phyloP scores from a whole-genome alignment of 306 rosid genomes.

The Trifolium subterraneum region DNA sequence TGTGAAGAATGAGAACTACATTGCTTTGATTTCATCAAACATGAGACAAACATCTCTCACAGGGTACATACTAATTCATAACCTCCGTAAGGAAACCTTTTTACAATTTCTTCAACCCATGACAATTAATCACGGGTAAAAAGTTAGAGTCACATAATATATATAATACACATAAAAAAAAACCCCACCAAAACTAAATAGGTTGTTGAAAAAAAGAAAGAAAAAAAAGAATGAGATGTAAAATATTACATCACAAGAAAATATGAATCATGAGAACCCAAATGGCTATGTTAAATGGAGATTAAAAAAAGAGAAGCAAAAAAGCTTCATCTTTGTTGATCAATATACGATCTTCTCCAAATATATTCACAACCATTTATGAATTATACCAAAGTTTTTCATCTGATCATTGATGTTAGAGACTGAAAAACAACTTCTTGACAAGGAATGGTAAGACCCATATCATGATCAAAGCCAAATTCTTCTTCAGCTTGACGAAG shows the following conservation, averaged over 20 bases:
- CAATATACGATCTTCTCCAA: conserved; percentile 45
- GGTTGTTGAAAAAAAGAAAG: conserved; percentile 34
- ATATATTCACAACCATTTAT: conserved; percentile 40
- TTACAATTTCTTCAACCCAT: conserved; percentile 64
- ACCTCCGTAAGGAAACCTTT: conserved; percentile 52
- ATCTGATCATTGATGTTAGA: conserved; percentile 75
- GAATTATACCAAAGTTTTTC: conserved; percentile 19
- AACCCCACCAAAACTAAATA: conserved; percentile 39
- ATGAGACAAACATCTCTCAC: conserved; percentile 56
- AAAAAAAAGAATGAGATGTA: background rate
- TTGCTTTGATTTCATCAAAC: conserved; percentile 39
- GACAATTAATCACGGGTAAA: conserved; percentile 44
- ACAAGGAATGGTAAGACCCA: conserved; percentile 96
- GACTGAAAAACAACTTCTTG: conserved; percentile 86
- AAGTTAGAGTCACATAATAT: conserved; percentile 58
- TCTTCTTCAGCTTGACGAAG: conserved; percentile 94
- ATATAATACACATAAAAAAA: conserved; percentile 32
- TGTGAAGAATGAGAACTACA: background rate
- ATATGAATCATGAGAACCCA: conserved; percentile 13
- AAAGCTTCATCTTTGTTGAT: conserved; percentile 67
- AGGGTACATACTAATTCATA: conserved; percentile 36
- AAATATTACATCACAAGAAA: conserved; percentile 38
- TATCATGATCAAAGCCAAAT: conserved; percentile 86
- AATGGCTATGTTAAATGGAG: conserved; percentile 62
- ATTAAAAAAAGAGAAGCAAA: conserved; percentile 62